A percentile compares a stretch with the other conserved stretches of the same genome.
Conservation (phyloP, 176 grass and related monocot genomes). For the Zizania latifolia region DNA sequence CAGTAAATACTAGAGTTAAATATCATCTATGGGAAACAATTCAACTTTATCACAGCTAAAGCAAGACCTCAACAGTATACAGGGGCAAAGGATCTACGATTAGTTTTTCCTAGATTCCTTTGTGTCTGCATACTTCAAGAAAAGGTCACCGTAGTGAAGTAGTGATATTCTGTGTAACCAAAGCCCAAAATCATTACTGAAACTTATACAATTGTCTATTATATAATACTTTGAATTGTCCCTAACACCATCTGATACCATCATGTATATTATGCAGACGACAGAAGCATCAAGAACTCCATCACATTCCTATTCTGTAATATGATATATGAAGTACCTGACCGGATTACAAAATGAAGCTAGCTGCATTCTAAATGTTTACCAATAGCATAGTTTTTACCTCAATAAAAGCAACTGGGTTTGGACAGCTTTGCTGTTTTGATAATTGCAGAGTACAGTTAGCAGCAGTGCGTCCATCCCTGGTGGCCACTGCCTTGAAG, state of each 20-base stretch:
- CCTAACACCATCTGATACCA: not conserved
- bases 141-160: not conserved
- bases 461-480: slow-evolving; percentile 86
- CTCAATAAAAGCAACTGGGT: slow-evolving; percentile 79
- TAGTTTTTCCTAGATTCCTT: not conserved
- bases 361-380: slow-evolving; percentile 2
- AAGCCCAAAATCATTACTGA: slow-evolving; percentile 5
- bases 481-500: slow-evolving; percentile 81
- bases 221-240: slow-evolving; percentile 7
- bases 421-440: slow-evolving; percentile 68
- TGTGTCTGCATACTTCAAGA: not conserved
- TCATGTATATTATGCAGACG: slow-evolving; percentile 3
- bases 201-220: not conserved
- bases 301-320: not conserved
- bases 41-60: not conserved
- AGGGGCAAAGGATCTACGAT: not conserved
- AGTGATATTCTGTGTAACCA: not conserved
- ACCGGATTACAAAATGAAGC: not conserved
- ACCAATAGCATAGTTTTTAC: slow-evolving; percentile 39
- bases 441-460: slow-evolving; percentile 79
- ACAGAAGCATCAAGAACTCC: not conserved
- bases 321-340: not conserved
- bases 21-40: not conserved
- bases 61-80: not conserved
- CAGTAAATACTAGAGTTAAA: not conserved